Evolutionary conservation across 2,329 filamentous ascomycete species (phyloP).

Genomic region (Sporothrix mexicana): DNA sequence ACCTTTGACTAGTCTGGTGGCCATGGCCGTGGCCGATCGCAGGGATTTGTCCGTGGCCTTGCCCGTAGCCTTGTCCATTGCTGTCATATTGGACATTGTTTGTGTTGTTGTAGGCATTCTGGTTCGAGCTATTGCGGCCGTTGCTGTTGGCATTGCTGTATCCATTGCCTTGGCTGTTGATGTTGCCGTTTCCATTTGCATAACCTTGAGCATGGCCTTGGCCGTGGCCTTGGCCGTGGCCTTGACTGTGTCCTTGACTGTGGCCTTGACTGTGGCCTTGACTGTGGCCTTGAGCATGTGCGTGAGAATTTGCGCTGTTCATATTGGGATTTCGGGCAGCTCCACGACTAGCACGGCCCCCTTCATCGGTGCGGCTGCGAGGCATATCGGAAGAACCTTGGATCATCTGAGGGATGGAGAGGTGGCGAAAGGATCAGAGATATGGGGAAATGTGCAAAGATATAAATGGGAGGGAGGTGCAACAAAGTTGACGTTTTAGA

Average conservation of each 20-base stretch:
- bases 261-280: no score
- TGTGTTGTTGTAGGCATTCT: no score
- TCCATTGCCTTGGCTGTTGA: background rate
- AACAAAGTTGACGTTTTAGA: background rate
- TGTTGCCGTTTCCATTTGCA: background rate
- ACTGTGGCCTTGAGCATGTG: no score
- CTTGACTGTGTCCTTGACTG: no score
- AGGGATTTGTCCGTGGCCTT: no score
- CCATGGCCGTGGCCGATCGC: no score
- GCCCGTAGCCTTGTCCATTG: background rate
- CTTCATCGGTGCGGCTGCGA: constrained; percentile 9
- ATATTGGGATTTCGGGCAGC: background rate
- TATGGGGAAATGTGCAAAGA: background rate
- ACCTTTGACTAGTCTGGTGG: background rate
- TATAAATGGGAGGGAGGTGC: no score
- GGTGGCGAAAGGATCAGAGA: background rate
- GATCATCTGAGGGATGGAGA: background rate
- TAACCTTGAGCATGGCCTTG: background rate
- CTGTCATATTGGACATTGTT: background rate
- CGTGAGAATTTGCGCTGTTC: no score
- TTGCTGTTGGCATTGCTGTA: background rate
- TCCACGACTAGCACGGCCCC: background rate
- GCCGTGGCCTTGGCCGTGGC: background rate
- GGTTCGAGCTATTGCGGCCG: no score
- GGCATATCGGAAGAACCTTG: background rate